Evolutionary conservation across 805 yeast species (phyloP).

Genomic region (Metschnikowia arizonensis): DNA sequence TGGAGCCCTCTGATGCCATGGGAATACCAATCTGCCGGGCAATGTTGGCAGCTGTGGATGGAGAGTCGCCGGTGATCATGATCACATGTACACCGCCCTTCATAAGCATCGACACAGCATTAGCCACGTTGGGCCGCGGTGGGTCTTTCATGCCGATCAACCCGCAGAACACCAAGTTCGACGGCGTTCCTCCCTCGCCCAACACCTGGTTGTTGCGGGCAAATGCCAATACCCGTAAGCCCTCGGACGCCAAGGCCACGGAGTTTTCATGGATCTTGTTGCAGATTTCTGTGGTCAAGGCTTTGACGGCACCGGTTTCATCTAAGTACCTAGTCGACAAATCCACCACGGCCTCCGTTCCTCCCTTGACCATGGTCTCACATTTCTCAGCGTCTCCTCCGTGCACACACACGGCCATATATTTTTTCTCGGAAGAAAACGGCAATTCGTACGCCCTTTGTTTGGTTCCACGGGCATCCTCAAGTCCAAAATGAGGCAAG

Average conservation of each 20-base stretch:
- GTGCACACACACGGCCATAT: constrained; percentile 78
- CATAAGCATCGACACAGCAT: constrained; percentile 69
- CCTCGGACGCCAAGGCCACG: constrained; percentile 67
- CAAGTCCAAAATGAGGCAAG: constrained; percentile 62
- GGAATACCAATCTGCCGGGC: constrained; percentile 92
- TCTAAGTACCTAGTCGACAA: constrained; percentile 58
- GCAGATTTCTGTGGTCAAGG: constrained; percentile 50
- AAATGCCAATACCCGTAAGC: constrained; percentile 80
- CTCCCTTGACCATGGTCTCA: constrained; percentile 82
- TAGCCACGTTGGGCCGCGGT: constrained; percentile 82
- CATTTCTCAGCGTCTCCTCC: constrained; percentile 53
- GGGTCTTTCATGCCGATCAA: constrained; percentile 96
- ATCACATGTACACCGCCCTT: constrained; percentile 96
- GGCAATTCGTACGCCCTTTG: constrained; percentile 72
- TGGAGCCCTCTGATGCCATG: constrained; percentile 57
- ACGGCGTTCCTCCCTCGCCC: constrained; percentile 29
- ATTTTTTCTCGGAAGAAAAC: constrained; percentile 78
- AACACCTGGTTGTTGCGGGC: constrained; percentile 47
- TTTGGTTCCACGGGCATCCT: constrained; percentile 61
- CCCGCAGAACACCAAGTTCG: constrained; percentile 73
- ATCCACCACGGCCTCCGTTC: constrained; percentile 67
- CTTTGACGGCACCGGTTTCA: constrained; percentile 55
- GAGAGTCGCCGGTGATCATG: constrained; percentile 96
- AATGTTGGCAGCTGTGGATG: constrained; percentile 78
- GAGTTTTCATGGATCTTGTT: constrained; percentile 54